Evolutionary conservation across 2,329 filamentous ascomycete genomes (phyloP), one percentile per base, ranked within the genome.

Genomic region (Neurospora crassa): DNA sequence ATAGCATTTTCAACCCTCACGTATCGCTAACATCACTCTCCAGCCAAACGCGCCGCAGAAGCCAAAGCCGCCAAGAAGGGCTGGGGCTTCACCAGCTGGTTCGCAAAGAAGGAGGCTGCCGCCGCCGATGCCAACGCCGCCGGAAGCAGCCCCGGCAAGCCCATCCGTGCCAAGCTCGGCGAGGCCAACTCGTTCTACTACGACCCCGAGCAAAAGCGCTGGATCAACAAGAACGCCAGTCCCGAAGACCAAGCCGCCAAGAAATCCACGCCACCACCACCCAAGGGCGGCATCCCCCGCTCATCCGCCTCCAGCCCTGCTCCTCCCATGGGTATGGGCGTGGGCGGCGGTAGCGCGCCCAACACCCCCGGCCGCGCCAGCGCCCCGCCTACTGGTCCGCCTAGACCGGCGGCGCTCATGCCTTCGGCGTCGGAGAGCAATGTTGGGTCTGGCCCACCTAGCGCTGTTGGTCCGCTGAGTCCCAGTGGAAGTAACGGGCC

Each of bases 171-270:
- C 73, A 99, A 99, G 78, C 87, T 99, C 10, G 96, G 95, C 73
- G 96, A 99, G 80, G 89, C 96, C 78, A 97, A 89, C 80, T 93
- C 90, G 67, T 97, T 99, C 81, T 91, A 95, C 75, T 99, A 96
- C 78, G 96, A 99, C 78, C 92, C 94, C 2, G 92, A 97, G n/a
- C 87, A 97, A 69, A 96, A 97, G 84, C 94, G 96, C 79, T 99
- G 96, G 96, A 86, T 99, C 79, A 98, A 99, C 84, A 97, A 97
- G 84, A 97, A 97, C 79, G 89, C 89, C 12, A 90, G 90, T 14
- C 87, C 88, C 8, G 90, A 91, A 70, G 87, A 87, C 63, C 82
- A 83, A 10, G 83, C 86, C 37, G 83, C 87, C 3, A 87, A 89
- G 74, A 84, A 86, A 67, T 89, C 90, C 1, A 90, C 94, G 0